Evolutionary conservation across 148 eudicot genomes (phyloP).

Genomic region (Arbutus unedo): DNA sequence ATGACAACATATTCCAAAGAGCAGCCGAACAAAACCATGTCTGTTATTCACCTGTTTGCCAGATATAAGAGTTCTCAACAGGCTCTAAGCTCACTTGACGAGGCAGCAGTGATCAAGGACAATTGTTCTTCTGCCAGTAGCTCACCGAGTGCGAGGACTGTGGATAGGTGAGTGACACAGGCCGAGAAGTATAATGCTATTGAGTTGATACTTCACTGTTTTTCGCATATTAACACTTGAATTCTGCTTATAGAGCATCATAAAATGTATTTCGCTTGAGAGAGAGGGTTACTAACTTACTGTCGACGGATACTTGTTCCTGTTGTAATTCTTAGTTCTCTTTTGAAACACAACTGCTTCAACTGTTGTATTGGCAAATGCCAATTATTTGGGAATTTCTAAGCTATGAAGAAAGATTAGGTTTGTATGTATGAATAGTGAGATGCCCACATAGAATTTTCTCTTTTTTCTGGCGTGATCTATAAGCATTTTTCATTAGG

Average conservation of each 20-base stretch:
- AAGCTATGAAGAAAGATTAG: neutral
- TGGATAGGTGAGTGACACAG: neutral
- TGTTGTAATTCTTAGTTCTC: neutral
- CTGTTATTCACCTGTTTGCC: constrained; percentile 31
- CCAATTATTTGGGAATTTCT: neutral
- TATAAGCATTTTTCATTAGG: neutral
- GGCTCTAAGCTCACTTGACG: neutral
- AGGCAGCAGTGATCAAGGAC: constrained; percentile 10
- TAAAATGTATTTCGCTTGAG: neutral
- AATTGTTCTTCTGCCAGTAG: constrained; percentile 23
- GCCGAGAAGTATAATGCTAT: neutral
- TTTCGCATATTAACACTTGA: neutral
- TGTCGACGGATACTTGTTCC: neutral
- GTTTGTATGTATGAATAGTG: too few relatives aligned
- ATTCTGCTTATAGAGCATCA: neutral
- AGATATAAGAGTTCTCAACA: constrained; percentile 24
- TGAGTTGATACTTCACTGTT: neutral
- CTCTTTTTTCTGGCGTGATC: neutral
- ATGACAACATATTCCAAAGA: constrained; percentile 15
- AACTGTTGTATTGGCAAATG: neutral
- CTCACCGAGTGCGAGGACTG: neutral
- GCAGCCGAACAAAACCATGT: constrained; percentile 11
- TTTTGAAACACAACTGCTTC: neutral
- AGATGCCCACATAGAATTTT: too few relatives aligned
- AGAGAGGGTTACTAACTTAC: neutral